Percentiles rank a stretch among this genome's conserved stretches.
These are phyloP conservation scores for Stephania japonica DNA, from an alignment of 164 flowering plant species.

Conservation along the genomic window DNA sequence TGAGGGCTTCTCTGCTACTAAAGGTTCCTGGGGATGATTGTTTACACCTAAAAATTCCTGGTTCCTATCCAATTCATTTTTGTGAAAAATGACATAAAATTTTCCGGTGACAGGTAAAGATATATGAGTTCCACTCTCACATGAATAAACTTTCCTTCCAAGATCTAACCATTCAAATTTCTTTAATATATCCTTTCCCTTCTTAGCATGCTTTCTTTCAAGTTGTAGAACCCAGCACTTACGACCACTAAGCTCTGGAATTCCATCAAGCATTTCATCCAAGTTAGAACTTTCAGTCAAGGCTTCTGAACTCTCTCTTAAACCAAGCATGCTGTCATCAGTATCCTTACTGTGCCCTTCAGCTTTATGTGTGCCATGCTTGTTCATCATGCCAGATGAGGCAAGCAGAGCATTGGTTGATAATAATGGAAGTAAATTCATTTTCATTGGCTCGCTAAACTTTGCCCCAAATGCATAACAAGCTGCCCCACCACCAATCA, in stretches of 20 bases:
- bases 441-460: slow-evolving; percentile 70
- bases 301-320: slow-evolving; percentile 10
- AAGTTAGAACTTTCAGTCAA: slow-evolving; percentile 17
- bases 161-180: slow-evolving; percentile 83
- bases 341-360: slow-evolving; percentile 15
- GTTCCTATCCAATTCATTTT: slow-evolving; percentile 16
- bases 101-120: slow-evolving; percentile 69
- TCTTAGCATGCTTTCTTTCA: slow-evolving; percentile 59
- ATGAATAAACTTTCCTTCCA: slow-evolving; percentile 56
- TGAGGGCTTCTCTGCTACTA: slow-evolving; percentile 13
- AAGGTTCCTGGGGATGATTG: slow-evolving; percentile 15
- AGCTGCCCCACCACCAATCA: slow-evolving; percentile 90
- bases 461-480: slow-evolving; percentile 97
- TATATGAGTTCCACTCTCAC: slow-evolving; percentile 42
- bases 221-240: slow-evolving; percentile 51
- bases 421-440: slow-evolving; percentile 39
- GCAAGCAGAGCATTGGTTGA: slow-evolving; percentile 12
- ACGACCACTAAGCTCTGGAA: slow-evolving; percentile 13
- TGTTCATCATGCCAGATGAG: slow-evolving; percentile 15
- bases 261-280: slow-evolving; percentile 12
- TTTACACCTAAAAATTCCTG: slow-evolving; percentile 19
- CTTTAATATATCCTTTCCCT: slow-evolving; percentile 77
- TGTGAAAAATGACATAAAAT: slow-evolving; percentile 33
- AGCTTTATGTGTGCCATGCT: slow-evolving; percentile 8
- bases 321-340: slow-evolving; percentile 8